These are phyloP conservation scores for Ambispora gerdemannii DNA, from an alignment of 192 early-diverging fungal genomes.

Conservation along the genomic window DNA sequence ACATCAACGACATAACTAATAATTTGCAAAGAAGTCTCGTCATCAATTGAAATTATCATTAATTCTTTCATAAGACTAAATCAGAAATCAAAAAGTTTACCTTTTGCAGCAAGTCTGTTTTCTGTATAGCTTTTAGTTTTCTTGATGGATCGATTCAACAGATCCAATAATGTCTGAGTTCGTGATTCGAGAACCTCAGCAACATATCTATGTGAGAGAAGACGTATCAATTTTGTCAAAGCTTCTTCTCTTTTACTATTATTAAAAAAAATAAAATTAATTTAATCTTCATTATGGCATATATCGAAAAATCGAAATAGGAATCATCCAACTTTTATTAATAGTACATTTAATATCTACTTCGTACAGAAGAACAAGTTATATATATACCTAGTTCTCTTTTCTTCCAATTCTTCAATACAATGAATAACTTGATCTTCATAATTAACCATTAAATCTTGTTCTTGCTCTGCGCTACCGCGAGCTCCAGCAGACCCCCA, in stretches of 20 bases:
- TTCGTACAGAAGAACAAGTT: not conserved
- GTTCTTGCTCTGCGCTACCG: not conserved
- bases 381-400: constrained; percentile 54
- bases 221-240: constrained; percentile 42
- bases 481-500: not conserved
- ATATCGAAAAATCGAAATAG: not conserved
- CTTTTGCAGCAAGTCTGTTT: constrained; percentile 41
- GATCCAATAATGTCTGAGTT: constrained; percentile 51
- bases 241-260: constrained; percentile 58
- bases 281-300: not conserved
- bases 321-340: constrained; percentile 4
- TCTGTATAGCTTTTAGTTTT: constrained; percentile 43
- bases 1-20: constrained; percentile 44
- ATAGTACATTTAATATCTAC: not conserved
- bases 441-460: constrained; percentile 33
- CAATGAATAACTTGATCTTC: constrained; percentile 47
- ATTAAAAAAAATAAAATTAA: not conserved
- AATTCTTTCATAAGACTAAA: too few species aligned
- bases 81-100: constrained; percentile 20
- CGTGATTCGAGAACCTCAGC: constrained; percentile 51
- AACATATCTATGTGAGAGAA: constrained; percentile 53
- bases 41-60: too few species aligned
- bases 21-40: too few species aligned
- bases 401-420: constrained; percentile 51
- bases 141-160: constrained; percentile 52